Percentiles rank a stretch among this genome's conserved stretches.
phyloP scores from a whole-genome alignment of 164 flowering plant species.

The Vitis rupestris region DNA sequence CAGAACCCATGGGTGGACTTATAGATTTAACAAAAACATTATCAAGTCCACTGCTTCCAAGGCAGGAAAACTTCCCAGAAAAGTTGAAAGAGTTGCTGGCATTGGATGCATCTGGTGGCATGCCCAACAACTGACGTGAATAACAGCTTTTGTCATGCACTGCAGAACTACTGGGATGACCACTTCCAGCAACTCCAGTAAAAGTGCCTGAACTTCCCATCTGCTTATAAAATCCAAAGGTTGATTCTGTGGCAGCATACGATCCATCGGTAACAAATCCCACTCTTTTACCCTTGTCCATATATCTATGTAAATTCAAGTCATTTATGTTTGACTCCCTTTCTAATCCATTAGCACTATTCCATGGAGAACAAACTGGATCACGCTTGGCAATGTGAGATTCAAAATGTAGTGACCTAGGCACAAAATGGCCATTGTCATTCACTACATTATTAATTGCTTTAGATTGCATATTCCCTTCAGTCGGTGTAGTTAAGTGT shows the following conservation, averaged over 20 bases:
- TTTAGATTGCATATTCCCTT: conserved; percentile 15
- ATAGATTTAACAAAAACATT: conserved; percentile 14
- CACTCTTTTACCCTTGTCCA: conserved; percentile 24
- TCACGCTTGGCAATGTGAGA: conserved; percentile 21
- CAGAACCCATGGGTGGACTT: conserved; percentile 15
- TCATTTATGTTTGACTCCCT: conserved; percentile 13
- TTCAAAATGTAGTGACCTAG: conserved; percentile 17
- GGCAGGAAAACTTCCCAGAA: conserved; percentile 19
- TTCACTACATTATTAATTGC: conserved; percentile 11
- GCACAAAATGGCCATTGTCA: conserved; percentile 21
- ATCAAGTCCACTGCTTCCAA: conserved; percentile 23
- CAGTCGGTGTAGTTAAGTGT: conserved; percentile 15
- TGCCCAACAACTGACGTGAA: conserved; percentile 17
- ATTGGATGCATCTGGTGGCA: conserved; percentile 24
- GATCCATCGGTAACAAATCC: conserved; percentile 15
- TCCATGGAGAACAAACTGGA: conserved; percentile 12
- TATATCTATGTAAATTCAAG: conserved; percentile 14
- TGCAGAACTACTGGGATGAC: conserved; percentile 14
- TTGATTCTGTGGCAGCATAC: conserved; percentile 9
- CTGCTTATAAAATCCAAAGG: conserved; percentile 20
- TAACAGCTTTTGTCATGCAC: conserved; percentile 11
- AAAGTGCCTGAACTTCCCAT: conserved; percentile 12
- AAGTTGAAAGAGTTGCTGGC: conserved; percentile 16
- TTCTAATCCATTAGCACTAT: conserved; percentile 14
- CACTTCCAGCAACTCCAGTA: conserved; percentile 15